phyloP scores from a whole-genome alignment of 1,139 yeast genomes.

The Starmera stellimalicola region DNA sequence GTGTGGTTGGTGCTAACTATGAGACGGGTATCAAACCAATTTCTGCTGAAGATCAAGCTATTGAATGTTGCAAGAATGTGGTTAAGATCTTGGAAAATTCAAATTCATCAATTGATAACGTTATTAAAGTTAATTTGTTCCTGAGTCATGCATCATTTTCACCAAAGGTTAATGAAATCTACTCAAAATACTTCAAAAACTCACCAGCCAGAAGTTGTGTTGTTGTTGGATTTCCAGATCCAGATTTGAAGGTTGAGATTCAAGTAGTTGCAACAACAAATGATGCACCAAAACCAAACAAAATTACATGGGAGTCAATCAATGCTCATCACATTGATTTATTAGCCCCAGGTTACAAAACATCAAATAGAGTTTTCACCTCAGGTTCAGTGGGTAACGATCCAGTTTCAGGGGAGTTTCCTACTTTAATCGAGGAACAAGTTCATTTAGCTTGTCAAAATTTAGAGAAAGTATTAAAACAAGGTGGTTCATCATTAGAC shows the following conservation, averaged over 20 bases:
- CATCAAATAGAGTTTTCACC: constrained; percentile 28
- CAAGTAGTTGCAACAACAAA: constrained; percentile 24
- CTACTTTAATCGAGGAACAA: constrained; percentile 29
- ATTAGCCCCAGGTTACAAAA: constrained; percentile 29
- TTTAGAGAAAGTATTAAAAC: constrained; percentile 24
- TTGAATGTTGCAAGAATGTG: constrained; percentile 32
- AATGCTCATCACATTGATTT: constrained; percentile 24
- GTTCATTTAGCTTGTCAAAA: constrained; percentile 27
- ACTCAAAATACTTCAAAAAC: constrained; percentile 31
- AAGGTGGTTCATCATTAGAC: constrained; percentile 27
- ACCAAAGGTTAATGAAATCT: constrained; percentile 33
- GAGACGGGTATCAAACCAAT: constrained; percentile 31
- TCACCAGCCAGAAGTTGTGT: constrained; percentile 35
- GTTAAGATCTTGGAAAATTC: constrained; percentile 32
- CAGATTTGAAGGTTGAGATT: constrained; percentile 25
- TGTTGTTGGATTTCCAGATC: constrained; percentile 23
- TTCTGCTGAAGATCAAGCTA: constrained; percentile 30
- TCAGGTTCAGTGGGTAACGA: constrained; percentile 29
- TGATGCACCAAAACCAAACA: constrained; percentile 18
- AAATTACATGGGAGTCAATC: constrained; percentile 32
- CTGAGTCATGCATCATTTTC: constrained; percentile 34
- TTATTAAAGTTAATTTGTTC: constrained; percentile 40
- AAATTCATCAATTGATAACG: constrained; percentile 35
- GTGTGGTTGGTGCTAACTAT: constrained; percentile 27
- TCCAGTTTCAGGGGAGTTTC: constrained; percentile 25